These are phyloP conservation scores for Aphanomyces euteiches DNA, from an alignment of 352 stramenopile species.

Conservation along the genomic window DNA sequence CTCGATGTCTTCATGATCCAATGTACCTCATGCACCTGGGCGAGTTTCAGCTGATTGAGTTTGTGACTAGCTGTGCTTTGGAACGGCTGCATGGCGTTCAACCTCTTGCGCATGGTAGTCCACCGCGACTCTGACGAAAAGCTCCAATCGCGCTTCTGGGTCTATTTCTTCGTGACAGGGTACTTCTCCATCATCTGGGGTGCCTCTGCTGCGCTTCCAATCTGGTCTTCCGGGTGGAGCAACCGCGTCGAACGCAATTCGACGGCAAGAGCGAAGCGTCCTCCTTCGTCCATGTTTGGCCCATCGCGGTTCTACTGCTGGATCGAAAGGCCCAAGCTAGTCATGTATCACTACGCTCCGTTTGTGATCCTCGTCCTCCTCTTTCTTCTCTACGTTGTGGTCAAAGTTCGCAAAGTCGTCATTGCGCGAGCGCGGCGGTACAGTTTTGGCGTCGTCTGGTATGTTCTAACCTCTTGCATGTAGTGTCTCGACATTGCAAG, in stretches of 20 bases:
- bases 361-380: conserved; percentile 66
- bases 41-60: neutral
- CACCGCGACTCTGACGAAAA: conserved; percentile 27
- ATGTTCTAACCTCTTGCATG: neutral
- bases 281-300: conserved; percentile 16
- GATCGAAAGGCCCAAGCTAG: conserved; percentile 57
- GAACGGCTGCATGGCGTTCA: conserved; percentile 28
- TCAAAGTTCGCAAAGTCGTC: conserved; percentile 22
- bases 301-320: conserved; percentile 72
- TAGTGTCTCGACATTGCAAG: neutral
- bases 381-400: conserved; percentile 48
- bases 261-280: too few species aligned
- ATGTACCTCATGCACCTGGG: neutral
- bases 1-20: conserved; percentile 15
- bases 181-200: conserved; percentile 26
- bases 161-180: conserved; percentile 19
- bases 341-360: conserved; percentile 76
- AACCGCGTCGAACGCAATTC: neutral
- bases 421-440: conserved; percentile 5
- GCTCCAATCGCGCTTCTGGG: conserved; percentile 11
- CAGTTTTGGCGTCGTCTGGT: neutral
- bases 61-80: conserved; percentile 15
- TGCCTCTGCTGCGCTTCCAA: conserved; percentile 11
- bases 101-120: conserved; percentile 24
- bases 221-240: neutral